Base-by-base conservation (phyloP, 805 yeast species). In the Ogataea parapolymorpha region DNA sequence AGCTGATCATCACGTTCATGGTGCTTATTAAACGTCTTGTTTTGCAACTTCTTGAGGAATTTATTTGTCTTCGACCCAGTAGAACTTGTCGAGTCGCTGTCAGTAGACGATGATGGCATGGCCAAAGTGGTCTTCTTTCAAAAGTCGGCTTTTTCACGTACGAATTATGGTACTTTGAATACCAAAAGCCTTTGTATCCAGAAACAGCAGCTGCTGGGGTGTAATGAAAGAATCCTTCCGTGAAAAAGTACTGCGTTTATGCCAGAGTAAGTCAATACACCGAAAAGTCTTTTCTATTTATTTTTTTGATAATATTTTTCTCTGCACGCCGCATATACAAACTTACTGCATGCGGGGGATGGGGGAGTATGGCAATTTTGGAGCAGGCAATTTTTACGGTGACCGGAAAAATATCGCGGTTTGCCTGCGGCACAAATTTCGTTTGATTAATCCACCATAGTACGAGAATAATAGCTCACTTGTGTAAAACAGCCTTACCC, bases 1-100 rank as follows among this genome's bases (percentile, higher is more conserved):
- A 12, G 7, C 14, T 22, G n/a, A 17, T 17, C 24, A 25, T 22
- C 26, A 15, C 29, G 41, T 10, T 43, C 33, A 25, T 39, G 44
- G 9, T 43, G 40, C 25, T 42, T 48, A 22, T 39, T 32, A 27
- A 40, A 45, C 7, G 54, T 41, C 32, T 50, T 50, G 16, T 29
- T 13, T 12, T 45, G 46, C 13, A 47, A 26, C 35, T 45, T 47
- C 28, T 44, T 45, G 26, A 50, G 32, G 13, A 50, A 44, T 6
- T 47, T 45, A 15, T 29, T 38, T 30, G 44, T 45, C 32, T 41
- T 43, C n/a, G 44, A 28, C 20, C 35, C 48, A 10, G 37, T 7
- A 7, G 48, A 39, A 24, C 28, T 42, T 20, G 35, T 27, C 10
- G 39, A 20, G 9, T 39, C 32, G 10, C 32, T 24, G 18, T 27